Evolutionary conservation across 345 rosid genomes (phyloP), one percentile per base, ranked within the genome.

Genomic region (Heritiera fomes): DNA sequence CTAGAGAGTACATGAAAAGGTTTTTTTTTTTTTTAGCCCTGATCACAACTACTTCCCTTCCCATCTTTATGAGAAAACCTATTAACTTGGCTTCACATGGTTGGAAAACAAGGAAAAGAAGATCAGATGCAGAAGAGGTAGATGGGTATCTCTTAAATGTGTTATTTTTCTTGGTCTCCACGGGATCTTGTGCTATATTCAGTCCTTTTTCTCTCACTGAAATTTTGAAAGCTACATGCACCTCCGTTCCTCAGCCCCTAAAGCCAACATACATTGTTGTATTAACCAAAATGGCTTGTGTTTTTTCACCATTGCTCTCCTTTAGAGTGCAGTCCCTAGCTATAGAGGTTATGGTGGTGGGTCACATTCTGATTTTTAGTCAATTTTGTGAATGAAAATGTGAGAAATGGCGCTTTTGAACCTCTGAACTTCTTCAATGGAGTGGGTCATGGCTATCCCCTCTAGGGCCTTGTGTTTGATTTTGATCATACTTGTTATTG

Each of bases 71-170:
- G 76, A 77, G 80, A 50, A 77, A 77, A 34, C 59, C n/a, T 38
- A 72, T 73, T 68, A 12, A 32, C 66, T 78, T 61, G 41, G 30
- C 63, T 65, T 71, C 68, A 43, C 40, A 32, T 70, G 76, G 78
- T 34, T 75, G 78, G 79, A 87, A 87, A 79, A 71, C 41, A 6
- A 56, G 30, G 75, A 38, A 71, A 78, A 59, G 46, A 23, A 43
- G 77, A 75, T 63, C 56, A 73, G 50, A 64, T 62, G 55, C 67
- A 63, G 41, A 43, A 64, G 56, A 6, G 80, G 68, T 45, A 69
- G 79, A 60, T 74, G 78, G 58, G 15, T 62, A 13, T 53, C 65
- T 79, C 81, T 85, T 82, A 75, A 82, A 85, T 85, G 81, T 80
- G 58, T 6, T 53, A 38, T 78, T 34, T 67, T 41, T 77, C 14